Conservation (phyloP, 306 rosid genomes). For the Ormosia emarginata region DNA sequence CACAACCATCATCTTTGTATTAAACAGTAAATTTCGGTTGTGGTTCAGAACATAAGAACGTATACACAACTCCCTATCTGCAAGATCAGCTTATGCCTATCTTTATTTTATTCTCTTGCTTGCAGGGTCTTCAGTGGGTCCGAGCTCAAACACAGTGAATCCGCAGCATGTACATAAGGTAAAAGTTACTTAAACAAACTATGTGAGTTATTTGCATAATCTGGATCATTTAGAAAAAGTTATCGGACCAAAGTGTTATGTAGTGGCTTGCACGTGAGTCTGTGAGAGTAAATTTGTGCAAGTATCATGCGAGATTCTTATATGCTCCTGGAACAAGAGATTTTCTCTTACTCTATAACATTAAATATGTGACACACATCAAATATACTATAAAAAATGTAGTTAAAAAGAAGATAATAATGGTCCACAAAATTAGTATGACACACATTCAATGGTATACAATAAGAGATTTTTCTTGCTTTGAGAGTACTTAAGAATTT, state of each 20-base stretch:
- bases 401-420: no score
- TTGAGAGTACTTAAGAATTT: no score
- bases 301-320: background rate
- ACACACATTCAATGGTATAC: no score
- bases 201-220: background rate
- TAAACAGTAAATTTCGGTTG: constrained; percentile 11
- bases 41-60: constrained; percentile 26
- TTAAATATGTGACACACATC: no score
- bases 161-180: constrained; percentile 6
- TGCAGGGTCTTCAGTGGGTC: constrained; percentile 39
- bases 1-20: background rate
- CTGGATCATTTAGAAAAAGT: background rate
- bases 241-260: constrained; percentile 6
- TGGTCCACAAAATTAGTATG: no score
- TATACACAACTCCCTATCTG: background rate
- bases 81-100: constrained; percentile 17
- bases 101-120: constrained; percentile 34
- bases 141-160: constrained; percentile 41
- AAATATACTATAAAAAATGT: no score
- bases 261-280: background rate
- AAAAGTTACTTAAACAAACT: background rate
- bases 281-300: background rate
- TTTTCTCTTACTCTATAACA: no score
- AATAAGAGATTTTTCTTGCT: no score
- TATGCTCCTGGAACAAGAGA: no score